Percentiles rank a stretch among this genome's conserved stretches.
Conservation (phyloP, 1,284 basidiomycete genomes). For the Exsudoporus floridanus region DNA sequence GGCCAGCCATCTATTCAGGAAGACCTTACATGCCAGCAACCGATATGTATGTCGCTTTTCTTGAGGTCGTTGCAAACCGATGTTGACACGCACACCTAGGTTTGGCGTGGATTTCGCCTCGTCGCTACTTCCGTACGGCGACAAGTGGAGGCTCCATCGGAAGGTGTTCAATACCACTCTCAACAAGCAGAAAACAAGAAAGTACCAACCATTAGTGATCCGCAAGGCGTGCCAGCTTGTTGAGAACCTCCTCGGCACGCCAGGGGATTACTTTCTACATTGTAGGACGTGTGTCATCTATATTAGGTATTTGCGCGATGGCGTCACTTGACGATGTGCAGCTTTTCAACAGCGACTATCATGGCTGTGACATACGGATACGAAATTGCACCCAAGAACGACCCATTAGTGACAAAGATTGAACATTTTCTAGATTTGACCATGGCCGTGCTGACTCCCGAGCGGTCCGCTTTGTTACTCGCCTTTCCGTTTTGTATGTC, state of each 20-base stretch:
- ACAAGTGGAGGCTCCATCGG: constrained; percentile 26
- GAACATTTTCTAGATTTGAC: constrained; percentile 17
- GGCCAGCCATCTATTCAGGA: constrained; percentile 44
- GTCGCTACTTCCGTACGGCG: constrained; percentile 28
- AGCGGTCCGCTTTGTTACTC: constrained; percentile 22
- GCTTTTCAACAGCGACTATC: constrained; percentile 25
- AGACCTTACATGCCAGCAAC: constrained; percentile 34
- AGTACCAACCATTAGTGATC: constrained; percentile 19
- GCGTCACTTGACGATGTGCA: constrained; percentile 6
- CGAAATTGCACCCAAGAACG: constrained; percentile 23
- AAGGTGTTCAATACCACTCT: constrained; percentile 23
- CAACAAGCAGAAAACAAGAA: constrained; percentile 12
- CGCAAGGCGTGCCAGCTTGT: constrained; percentile 25
- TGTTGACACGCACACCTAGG: constrained; percentile 13
- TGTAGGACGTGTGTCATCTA: constrained; percentile 20
- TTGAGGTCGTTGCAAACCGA: not conserved
- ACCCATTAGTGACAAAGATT: constrained; percentile 27
- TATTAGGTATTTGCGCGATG: not conserved
- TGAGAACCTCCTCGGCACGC: constrained; percentile 23
- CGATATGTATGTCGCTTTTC: constrained; percentile 16
- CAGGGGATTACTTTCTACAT: constrained; percentile 20
- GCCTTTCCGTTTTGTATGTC: constrained; percentile 30
- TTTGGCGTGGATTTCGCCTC: constrained; percentile 35
- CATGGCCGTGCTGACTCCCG: constrained; percentile 18
- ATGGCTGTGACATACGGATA: constrained; percentile 32